Evolutionary conservation across 768 basidiomycete genomes (phyloP).

Genomic region (Podaxis rugospora): DNA sequence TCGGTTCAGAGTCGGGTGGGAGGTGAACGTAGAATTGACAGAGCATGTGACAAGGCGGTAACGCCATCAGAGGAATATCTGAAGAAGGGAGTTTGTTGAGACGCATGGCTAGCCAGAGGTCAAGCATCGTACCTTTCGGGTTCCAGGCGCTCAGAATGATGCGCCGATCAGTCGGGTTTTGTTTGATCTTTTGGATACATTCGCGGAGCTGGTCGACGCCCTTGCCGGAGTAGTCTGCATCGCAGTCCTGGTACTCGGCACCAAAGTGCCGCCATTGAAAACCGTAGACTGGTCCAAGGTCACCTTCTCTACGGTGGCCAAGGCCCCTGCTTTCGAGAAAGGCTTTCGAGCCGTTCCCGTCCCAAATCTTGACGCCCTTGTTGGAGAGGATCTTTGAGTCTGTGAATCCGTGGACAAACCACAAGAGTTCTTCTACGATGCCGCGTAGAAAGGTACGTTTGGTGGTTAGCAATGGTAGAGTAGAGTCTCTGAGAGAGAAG

Average conservation of each 20-base stretch:
- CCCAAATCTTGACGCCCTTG: constrained; percentile 95
- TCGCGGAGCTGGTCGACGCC: constrained; percentile 92
- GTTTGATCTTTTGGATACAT: constrained; percentile 87
- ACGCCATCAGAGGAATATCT: constrained; percentile 94
- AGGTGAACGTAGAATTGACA: constrained; percentile 99
- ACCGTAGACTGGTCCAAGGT: constrained; percentile 95
- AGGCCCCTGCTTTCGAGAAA: constrained; percentile 85
- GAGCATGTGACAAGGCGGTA: constrained; percentile 98
- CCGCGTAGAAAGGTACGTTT: constrained; percentile 92
- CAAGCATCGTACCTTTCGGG: constrained; percentile 71
- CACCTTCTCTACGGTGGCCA: constrained; percentile 81
- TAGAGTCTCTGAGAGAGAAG: constrained; percentile 74
- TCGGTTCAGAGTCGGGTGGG: constrained; percentile 47
- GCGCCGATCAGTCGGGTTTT: constrained; percentile 88
- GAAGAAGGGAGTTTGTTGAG: not conserved
- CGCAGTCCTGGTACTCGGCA: constrained; percentile 72
- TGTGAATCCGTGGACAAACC: constrained; percentile 87
- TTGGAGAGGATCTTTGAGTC: constrained; percentile 71
- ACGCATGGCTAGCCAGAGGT: not conserved
- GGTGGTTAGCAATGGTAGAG: constrained; percentile 88
- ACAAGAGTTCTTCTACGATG: constrained; percentile 90
- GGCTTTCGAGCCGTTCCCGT: constrained; percentile 87
- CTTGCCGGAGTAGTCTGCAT: constrained; percentile 71
- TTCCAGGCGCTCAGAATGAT: constrained; percentile 99
- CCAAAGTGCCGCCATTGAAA: constrained; percentile 98